Evolutionary conservation across 148 eudicot genomes (phyloP), one percentile per base, ranked within the genome.

Genomic region (Spergularia bocconei): DNA sequence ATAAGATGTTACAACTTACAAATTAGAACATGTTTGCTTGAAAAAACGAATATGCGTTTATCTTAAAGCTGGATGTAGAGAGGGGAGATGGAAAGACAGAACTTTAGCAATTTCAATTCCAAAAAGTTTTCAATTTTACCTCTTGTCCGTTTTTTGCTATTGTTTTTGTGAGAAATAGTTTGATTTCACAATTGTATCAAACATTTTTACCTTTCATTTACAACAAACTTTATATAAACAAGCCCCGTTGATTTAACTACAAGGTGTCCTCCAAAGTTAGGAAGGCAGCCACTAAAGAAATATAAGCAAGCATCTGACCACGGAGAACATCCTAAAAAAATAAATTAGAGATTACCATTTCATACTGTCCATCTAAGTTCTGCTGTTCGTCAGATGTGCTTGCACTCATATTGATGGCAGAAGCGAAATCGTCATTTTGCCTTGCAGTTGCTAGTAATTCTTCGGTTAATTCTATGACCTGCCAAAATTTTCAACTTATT

Each of bases 381-480:
- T 67, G 82, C 68, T 75, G 75, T 69, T 72, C 71, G 63, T 81
- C 69, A 82, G 97, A 90, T 71, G 82, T 74, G 79, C 83, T 85
- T 70, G 84, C 80, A 77, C 82, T 79, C 51, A 84, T 67, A 66
- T 84, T 85, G 38, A 77, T 75, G 74, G 55, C 82, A 36, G 80
- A 80, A 78, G 79, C 88, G 41, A 91, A 79, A 82, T 72, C 81
- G 71, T 85, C 97, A 83, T 76, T 88, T 83, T 91, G 91, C 79
- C 80, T 91, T 65, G 99, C 92, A 74, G 99, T 91, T 72, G 78
- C 89, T 82, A 96, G 85, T 74, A 96, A 84, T 82, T 96, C 99
- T 87, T 96, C 91, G 15, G 99, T 96, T 84, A 96, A 78, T 65
- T 85, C 86, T 80, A 96, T 96, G 78, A 96, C 98, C 99, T 96